Conservation (phyloP, 2,329 filamentous ascomycete species). For the Neopestalotiopsis sp. region DNA sequence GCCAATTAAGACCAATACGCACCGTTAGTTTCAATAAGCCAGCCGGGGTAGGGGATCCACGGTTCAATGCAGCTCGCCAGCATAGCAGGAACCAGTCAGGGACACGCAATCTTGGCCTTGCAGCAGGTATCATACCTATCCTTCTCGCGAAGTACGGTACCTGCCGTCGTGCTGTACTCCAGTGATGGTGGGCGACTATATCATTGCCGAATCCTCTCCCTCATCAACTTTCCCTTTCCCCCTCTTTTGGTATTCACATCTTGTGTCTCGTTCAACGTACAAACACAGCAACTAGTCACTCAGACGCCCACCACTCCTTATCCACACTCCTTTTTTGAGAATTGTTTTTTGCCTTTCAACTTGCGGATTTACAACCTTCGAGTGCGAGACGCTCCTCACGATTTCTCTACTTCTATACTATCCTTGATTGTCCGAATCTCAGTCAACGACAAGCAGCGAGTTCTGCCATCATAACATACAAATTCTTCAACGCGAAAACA, state of each 20-base stretch:
- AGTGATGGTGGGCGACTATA: conserved; percentile 1
- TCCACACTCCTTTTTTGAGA: conserved; percentile 8
- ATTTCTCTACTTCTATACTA: background rate
- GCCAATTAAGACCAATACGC: conserved; percentile 12
- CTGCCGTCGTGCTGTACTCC: no score
- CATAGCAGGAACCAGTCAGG: background rate
- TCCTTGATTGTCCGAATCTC: background rate
- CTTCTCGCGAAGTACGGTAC: background rate
- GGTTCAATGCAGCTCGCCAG: background rate
- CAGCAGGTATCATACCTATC: no score
- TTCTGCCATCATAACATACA: background rate
- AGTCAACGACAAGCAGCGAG: conserved; percentile 7
- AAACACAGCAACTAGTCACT: background rate
- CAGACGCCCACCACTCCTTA: conserved; percentile 6
- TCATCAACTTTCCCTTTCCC: background rate
- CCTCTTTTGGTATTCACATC: conserved; percentile 12
- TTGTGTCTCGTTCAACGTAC: conserved; percentile 5
- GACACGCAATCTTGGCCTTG: conserved; percentile 6
- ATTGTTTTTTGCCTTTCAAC: background rate
- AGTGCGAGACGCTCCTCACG: conserved; percentile 8
- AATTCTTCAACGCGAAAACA: background rate
- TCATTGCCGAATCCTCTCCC: conserved; percentile 1
- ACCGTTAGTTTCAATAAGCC: conserved; percentile 14
- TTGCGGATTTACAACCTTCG: background rate
- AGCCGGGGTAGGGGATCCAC: background rate